Evolutionary conservation across 257 asterid genomes (phyloP), one percentile per base, ranked within the genome.

Genomic region (Coffea canephora): DNA sequence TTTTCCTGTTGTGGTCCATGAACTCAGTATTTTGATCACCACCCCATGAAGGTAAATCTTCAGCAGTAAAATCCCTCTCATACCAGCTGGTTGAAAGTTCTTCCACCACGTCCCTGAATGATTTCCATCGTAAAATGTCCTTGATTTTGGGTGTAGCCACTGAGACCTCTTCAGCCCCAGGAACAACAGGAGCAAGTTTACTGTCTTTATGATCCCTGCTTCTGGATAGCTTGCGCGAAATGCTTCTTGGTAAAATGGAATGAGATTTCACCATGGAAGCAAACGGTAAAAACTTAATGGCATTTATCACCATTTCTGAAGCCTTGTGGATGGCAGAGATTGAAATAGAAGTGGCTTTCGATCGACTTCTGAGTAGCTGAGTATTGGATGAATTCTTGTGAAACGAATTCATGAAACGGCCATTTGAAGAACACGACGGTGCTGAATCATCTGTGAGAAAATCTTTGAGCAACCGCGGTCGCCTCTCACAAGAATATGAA

Each of bases 91-190:
- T 88, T 0, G 79, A 70, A 1, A 68, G 21, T 77, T 91, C 94
- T 62, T 89, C 96, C 69, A 50, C 89, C 81, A 89, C 36, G 84
- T 89, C 94, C 88, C 92, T 72, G 71, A 89, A 91, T 27, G 98
- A 93, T 69, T 83, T 89, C 98, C 94, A 94, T 80, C 96, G 89
- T 23, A 94, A 45, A 77, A 94, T 94, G 77, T 94, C 97, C 79
- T 94, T 94, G 76, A 92, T 96, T 85, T 88, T 90, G 65, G 89
- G 89, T 18, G 77, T 83, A 14, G 61, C 79, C 10, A 36, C 27
- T 41, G 84, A 0, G 45, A 2, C 72, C 21, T 68, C 59, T 0
- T 19, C 18, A 39, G 31, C 49, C 46, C 78, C 79, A 15, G 25
- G 8, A 19, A 67, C 13, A 8, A 61, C 52, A 49, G 8, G 36